phyloP scores from a whole-genome alignment of 2,329 filamentous ascomycete species.

The Neospermospora avenae region DNA sequence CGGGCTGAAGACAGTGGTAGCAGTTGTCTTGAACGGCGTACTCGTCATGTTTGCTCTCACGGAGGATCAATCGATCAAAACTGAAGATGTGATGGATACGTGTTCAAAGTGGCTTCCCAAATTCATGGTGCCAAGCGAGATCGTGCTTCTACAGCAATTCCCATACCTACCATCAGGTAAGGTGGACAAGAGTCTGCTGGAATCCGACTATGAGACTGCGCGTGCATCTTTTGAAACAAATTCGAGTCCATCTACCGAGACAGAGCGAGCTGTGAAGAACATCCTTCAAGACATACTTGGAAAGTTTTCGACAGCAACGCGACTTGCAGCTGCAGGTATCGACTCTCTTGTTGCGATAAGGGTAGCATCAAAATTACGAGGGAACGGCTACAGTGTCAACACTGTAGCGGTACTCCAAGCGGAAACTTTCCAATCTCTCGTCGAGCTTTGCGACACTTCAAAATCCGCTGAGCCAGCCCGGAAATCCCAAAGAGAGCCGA shows the following conservation, averaged over 20 bases:
- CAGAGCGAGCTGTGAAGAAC: slow-evolving; percentile 18
- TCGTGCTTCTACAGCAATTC: slow-evolving; percentile 61
- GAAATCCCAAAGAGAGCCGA: background rate
- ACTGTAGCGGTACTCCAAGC: slow-evolving; percentile 61
- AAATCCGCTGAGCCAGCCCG: background rate
- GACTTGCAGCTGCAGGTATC: slow-evolving; percentile 54
- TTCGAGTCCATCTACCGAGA: slow-evolving; percentile 29
- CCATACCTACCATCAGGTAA: slow-evolving; percentile 82
- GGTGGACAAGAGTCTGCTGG: slow-evolving; percentile 65
- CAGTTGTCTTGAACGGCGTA: slow-evolving; percentile 61
- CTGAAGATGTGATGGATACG: slow-evolving; percentile 48
- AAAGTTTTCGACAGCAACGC: slow-evolving; percentile 32
- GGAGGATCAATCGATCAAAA: slow-evolving; percentile 34
- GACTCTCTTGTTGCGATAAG: slow-evolving; percentile 64
- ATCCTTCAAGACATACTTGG: slow-evolving; percentile 29
- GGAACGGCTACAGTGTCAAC: slow-evolving; percentile 50
- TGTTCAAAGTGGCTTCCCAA: slow-evolving; percentile 75
- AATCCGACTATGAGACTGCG: slow-evolving; percentile 48
- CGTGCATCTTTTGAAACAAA: slow-evolving; percentile 14
- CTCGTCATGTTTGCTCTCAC: slow-evolving; percentile 67
- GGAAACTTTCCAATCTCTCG: slow-evolving; percentile 43
- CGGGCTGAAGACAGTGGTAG: slow-evolving; percentile 63
- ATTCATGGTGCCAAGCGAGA: slow-evolving; percentile 79
- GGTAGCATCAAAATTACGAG: slow-evolving; percentile 62
- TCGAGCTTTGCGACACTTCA: slow-evolving; percentile 33